phyloP scores from a whole-genome alignment of 192 early-diverging fungal species.

The Geranomyces michiganensis region DNA sequence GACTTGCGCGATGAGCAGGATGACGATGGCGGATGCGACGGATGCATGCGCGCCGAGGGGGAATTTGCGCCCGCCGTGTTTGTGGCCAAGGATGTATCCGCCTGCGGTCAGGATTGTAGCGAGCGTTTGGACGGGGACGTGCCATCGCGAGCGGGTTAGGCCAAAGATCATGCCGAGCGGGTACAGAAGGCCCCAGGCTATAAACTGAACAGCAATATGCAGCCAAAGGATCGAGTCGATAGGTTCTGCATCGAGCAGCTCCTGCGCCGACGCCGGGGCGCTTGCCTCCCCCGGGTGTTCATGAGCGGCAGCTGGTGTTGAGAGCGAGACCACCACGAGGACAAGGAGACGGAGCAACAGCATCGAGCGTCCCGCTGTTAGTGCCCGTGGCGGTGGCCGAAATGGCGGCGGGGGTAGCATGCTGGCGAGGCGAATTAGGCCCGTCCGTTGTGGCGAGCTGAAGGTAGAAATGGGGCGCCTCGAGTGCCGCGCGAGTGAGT shows the following conservation, averaged over 20 bases:
- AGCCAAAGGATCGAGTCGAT: conserved; percentile 10
- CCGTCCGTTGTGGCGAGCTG: no score
- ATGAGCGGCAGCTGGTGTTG: background rate
- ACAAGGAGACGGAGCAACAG: background rate
- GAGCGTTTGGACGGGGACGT: conserved; percentile 3
- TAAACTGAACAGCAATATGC: conserved; percentile 4
- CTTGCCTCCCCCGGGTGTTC: background rate
- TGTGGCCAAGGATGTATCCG: conserved; percentile 15
- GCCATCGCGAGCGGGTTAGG: background rate
- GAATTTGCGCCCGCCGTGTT: background rate
- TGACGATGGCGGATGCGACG: background rate
- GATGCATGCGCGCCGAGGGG: background rate
- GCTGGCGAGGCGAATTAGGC: no score
- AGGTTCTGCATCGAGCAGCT: background rate
- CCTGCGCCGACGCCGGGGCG: background rate
- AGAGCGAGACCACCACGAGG: background rate
- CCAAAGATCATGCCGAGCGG: conserved; percentile 23
- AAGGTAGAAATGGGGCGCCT: no score
- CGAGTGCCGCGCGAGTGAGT: no score
- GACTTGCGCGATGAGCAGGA: conserved; percentile 4
- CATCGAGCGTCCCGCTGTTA: background rate
- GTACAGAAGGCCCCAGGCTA: conserved; percentile 13
- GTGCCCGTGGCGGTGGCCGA: no score
- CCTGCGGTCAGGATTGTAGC: background rate
- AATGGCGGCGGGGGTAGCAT: no score